phyloP scores from a whole-genome alignment of 2,329 filamentous ascomycete species.

The Mariannaea sp. region DNA sequence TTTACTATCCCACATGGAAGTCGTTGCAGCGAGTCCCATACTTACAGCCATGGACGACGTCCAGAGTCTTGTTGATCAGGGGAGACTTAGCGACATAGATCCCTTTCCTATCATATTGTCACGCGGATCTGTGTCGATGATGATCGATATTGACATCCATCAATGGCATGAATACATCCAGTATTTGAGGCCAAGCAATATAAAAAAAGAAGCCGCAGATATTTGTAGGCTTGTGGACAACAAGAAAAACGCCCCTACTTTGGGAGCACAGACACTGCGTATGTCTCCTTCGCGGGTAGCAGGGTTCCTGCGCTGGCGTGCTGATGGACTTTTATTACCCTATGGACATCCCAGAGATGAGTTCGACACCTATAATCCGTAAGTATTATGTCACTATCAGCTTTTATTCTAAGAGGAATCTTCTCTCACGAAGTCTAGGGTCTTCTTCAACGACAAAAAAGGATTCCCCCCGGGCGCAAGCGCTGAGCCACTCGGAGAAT shows the following conservation, averaged over 20 bases:
- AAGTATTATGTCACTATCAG: slow-evolving; percentile 17
- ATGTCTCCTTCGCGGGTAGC: slow-evolving; percentile 28
- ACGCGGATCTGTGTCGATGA: neutral
- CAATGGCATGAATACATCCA: slow-evolving; percentile 18
- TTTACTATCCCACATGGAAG: slow-evolving; percentile 17
- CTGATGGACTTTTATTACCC: slow-evolving; percentile 33
- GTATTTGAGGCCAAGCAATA: neutral
- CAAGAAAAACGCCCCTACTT: slow-evolving; percentile 10
- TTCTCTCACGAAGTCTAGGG: slow-evolving; percentile 14
- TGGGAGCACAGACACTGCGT: neutral
- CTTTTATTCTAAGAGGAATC: no score
- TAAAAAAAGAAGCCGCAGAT: neutral
- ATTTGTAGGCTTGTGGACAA: slow-evolving; percentile 17
- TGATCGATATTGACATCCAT: slow-evolving; percentile 3
- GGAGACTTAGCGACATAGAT: neutral
- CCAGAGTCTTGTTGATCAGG: neutral
- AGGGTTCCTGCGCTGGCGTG: slow-evolving; percentile 27
- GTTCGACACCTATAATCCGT: slow-evolving; percentile 31
- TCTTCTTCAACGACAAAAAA: slow-evolving; percentile 17
- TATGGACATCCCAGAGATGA: slow-evolving; percentile 26
- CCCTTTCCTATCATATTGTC: slow-evolving; percentile 4
- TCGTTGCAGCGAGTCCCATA: slow-evolving; percentile 7
- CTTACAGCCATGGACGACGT: slow-evolving; percentile 8
- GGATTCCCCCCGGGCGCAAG: slow-evolving; percentile 11
- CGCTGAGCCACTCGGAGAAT: slow-evolving; percentile 36